Evolutionary conservation across 208 protist species (phyloP).

Genomic region (Wallacemonas sp.): DNA sequence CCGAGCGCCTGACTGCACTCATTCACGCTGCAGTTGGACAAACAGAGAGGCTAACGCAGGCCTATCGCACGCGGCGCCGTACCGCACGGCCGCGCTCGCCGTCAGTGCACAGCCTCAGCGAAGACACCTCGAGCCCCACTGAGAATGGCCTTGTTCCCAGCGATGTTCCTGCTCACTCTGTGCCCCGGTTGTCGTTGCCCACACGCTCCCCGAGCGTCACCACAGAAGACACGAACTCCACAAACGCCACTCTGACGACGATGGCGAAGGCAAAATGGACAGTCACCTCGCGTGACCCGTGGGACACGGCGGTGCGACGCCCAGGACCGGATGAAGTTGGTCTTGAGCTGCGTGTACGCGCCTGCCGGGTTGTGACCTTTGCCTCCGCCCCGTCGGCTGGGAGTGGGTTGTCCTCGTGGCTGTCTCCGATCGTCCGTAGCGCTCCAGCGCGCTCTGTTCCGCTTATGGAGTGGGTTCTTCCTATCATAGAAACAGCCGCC

Average conservation of each 20-base stretch:
- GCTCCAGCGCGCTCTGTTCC: neutral
- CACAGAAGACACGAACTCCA: too few species aligned
- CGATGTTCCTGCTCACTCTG: too few species aligned
- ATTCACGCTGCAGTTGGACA: too few species aligned
- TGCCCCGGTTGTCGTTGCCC: too few species aligned
- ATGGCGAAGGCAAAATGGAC: too few species aligned
- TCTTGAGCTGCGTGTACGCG: conserved; percentile 35
- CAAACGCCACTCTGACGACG: too few species aligned
- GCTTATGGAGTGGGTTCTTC: conserved; percentile 7
- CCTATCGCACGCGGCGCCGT: too few species aligned
- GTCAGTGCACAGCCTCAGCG: neutral
- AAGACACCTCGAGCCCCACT: neutral
- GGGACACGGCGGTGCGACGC: conserved; percentile 1
- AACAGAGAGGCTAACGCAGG: too few species aligned
- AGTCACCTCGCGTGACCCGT: neutral
- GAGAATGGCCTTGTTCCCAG: too few species aligned
- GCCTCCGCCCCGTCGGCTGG: conserved; percentile 3
- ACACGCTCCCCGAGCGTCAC: too few species aligned
- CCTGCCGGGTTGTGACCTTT: too few species aligned
- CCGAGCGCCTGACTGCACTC: neutral
- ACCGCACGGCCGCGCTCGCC: neutral
- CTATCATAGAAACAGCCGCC: conserved; percentile 8
- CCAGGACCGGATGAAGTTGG: conserved; percentile 33
- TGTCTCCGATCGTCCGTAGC: neutral
- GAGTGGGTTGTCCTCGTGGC: neutral